Evolutionary conservation across 768 basidiomycete genomes (phyloP).

Genomic region (Boletus subparvulus): DNA sequence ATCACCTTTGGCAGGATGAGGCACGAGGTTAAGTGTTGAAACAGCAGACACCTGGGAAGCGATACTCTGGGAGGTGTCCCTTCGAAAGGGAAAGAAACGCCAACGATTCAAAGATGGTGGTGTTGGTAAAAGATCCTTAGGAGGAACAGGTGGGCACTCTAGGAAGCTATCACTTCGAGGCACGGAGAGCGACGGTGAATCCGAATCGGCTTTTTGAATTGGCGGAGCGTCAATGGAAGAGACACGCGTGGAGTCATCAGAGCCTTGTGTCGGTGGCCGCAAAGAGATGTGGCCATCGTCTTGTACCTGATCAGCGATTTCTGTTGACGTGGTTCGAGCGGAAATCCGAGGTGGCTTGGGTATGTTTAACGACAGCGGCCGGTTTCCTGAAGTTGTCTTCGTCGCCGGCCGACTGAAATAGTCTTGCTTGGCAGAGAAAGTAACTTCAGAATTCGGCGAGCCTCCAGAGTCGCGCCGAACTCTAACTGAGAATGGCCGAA

Average conservation of each 20-base stretch:
- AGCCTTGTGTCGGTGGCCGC: slow-evolving; percentile 10
- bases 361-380: slow-evolving; percentile 22
- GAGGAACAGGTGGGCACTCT: slow-evolving; percentile 31
- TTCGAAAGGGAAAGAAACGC: slow-evolving; percentile 54
- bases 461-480: slow-evolving; percentile 38
- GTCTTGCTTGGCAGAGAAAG: slow-evolving; percentile 20
- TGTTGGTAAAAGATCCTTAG: slow-evolving; percentile 26
- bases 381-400: slow-evolving; percentile 13
- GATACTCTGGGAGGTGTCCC: slow-evolving; percentile 33
- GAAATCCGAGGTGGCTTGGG: slow-evolving; percentile 21
- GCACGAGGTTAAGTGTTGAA: slow-evolving; percentile 18
- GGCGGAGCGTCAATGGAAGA: slow-evolving; percentile 17
- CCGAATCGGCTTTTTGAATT: slow-evolving; percentile 5
- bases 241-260: slow-evolving; percentile 11
- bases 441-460: slow-evolving; percentile 30
- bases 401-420: slow-evolving; percentile 17
- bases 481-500: slow-evolving; percentile 46
- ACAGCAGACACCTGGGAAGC: slow-evolving; percentile 24
- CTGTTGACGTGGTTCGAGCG: slow-evolving; percentile 27
- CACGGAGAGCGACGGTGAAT: slow-evolving; percentile 11
- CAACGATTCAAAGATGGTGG: slow-evolving; percentile 38
- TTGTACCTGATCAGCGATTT: slow-evolving; percentile 20
- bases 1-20: slow-evolving; percentile 57
- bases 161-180: slow-evolving; percentile 10
- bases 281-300: slow-evolving; percentile 1